Conservation (phyloP, 2,329 filamentous ascomycete species). For the Phoma herbarum region DNA sequence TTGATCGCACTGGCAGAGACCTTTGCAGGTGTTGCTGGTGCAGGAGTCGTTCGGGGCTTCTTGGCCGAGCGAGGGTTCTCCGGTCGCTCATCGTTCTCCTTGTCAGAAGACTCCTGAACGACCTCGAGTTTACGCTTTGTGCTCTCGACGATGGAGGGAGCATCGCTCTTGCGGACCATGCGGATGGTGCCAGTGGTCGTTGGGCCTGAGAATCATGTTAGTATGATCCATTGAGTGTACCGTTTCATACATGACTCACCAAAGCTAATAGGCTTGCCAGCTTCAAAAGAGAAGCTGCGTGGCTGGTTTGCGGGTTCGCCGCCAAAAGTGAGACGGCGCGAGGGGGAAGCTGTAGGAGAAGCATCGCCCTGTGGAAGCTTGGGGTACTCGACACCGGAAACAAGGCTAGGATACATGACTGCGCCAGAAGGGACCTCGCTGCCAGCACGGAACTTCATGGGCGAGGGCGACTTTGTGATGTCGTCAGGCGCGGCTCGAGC, state of each 20-base stretch:
- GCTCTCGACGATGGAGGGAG: slow-evolving; percentile 37
- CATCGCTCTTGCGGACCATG: slow-evolving; percentile 57
- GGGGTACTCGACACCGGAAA: slow-evolving; percentile 49
- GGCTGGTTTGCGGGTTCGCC: slow-evolving; percentile 41
- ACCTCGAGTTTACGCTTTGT: slow-evolving; percentile 59
- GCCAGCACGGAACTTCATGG: slow-evolving; percentile 46
- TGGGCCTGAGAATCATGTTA: slow-evolving; percentile 34
- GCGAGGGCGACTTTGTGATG: slow-evolving; percentile 46
- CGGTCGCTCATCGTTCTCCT: slow-evolving; percentile 53
- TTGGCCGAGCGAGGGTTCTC: slow-evolving; percentile 47
- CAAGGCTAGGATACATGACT: slow-evolving; percentile 43
- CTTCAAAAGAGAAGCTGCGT: slow-evolving; percentile 60
- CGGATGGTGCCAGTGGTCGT: slow-evolving; percentile 52
- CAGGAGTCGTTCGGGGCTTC: slow-evolving; percentile 39
- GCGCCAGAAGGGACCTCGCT: slow-evolving; percentile 47
- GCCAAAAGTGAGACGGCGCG: slow-evolving; percentile 49
- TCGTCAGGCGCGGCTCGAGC: slow-evolving; percentile 43
- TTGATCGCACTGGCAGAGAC: slow-evolving; percentile 43
- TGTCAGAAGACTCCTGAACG: slow-evolving; percentile 50
- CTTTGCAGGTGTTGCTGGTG: slow-evolving; percentile 37
- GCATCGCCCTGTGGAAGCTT: slow-evolving; percentile 42
- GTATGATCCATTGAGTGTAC: neutral
- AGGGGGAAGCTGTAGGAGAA: slow-evolving; percentile 38
- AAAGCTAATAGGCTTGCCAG: slow-evolving; percentile 56
- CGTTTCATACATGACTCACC: slow-evolving; percentile 18